Evolutionary conservation across 192 early-diverging fungal species (phyloP), one percentile per base, ranked within the genome.

Genomic region (Coemansia sp.): DNA sequence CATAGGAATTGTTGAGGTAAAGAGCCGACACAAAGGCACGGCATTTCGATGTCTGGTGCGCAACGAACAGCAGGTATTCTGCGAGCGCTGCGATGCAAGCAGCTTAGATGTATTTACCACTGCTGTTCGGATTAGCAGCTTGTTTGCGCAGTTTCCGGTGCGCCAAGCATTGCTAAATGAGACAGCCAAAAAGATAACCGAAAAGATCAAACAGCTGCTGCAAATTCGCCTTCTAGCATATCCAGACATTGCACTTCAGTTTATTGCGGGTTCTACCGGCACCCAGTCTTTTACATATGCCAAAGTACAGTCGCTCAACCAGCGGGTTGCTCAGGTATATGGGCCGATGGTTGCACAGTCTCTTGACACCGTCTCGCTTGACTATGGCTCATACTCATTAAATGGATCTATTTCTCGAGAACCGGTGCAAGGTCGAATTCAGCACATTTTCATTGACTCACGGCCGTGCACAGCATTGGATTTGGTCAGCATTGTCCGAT

Each of bases 101-200:
- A 11, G 11, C 0, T 45, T 48, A 23, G 17, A 53, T 0, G 40
- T 45, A 12, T 66, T 52, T 31, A 56, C 40, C 28, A 76, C 74
- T 0, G 0, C 36, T 10, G 64, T 76, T 5, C 63, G 40, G 20
- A 59, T 70, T 3, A 48, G 41, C 37, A 52, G 60, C 39, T 64
- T 76, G 42, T 76, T 70, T 66, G 57, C 41, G 1, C 12, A 40
- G 0, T 65, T 56, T 39, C 58, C 67, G 14, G 74, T 76, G 1
- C 53, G 74, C 1, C 67, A 56, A 10, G 42, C 40, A 15, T 28
- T 55, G 8, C 58, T 70, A 14, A 16, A n/a, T 6, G 51, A 66
- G 10, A 58, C 74, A 12, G 7, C 46, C 11, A 44, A 49, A 40
- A 62, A 41, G 11, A 10, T 39, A 11, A 8, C 53, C 7, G 74